Evolutionary conservation across 2,329 filamentous ascomycete species (phyloP).

Genomic region (Epicoccum nigrum): DNA sequence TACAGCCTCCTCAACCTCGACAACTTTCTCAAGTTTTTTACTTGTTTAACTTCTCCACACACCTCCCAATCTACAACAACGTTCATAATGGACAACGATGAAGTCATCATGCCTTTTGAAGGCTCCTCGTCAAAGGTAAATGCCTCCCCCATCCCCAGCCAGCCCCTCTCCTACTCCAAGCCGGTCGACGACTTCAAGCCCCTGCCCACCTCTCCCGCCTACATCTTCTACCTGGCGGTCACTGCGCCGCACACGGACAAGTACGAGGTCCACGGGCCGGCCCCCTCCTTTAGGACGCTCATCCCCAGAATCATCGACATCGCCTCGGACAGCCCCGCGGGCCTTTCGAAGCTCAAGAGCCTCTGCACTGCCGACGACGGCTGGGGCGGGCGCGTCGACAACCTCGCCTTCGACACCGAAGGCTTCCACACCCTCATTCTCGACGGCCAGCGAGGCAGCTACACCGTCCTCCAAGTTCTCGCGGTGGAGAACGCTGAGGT

Average conservation of each 20-base stretch:
- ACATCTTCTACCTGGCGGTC: slow-evolving; percentile 34
- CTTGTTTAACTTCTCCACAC: too few species aligned
- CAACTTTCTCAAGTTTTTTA: too few species aligned
- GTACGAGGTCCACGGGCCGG: slow-evolving; percentile 27
- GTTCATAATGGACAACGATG: too few species aligned
- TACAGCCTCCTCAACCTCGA: too few species aligned
- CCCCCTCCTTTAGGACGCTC: slow-evolving; percentile 22
- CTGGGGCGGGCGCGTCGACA: slow-evolving; percentile 6
- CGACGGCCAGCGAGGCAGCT: slow-evolving; percentile 23
- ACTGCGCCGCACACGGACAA: slow-evolving; percentile 30
- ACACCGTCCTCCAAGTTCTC: slow-evolving; percentile 21
- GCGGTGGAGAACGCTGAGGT: slow-evolving; percentile 20
- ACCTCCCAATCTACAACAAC: too few species aligned
- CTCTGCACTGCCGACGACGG: slow-evolving; percentile 9
- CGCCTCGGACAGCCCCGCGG: slow-evolving; percentile 23
- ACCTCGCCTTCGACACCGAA: slow-evolving; percentile 1
- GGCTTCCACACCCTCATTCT: slow-evolving; percentile 24
- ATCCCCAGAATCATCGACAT: slow-evolving; percentile 21
- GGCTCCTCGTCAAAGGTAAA: too few species aligned
- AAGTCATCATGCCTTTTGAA: too few species aligned
- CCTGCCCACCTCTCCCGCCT: slow-evolving; percentile 5
- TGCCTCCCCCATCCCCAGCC: not conserved
- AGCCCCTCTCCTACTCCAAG: slow-evolving; percentile 4
- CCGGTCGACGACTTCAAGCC: slow-evolving; percentile 24
- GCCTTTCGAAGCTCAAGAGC: slow-evolving; percentile 27